Conservation (phyloP, 352 stramenopile species). For the Globisporangium alternatum region DNA sequence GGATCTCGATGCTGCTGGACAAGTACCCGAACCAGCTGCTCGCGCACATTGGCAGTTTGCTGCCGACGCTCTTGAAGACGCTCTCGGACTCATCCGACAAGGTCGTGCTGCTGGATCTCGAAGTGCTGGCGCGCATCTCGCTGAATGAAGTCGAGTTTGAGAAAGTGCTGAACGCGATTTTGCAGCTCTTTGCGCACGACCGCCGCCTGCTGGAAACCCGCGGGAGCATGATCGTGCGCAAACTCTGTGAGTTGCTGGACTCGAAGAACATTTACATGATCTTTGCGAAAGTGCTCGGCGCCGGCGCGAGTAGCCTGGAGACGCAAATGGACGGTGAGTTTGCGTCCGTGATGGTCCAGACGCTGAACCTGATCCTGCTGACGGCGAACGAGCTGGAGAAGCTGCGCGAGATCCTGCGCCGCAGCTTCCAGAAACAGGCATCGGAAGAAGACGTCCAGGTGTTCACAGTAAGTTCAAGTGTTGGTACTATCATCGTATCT, state of each 20-base stretch:
- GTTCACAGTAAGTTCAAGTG: conserved; percentile 48
- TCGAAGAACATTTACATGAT: conserved; percentile 98
- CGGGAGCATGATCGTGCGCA: conserved; percentile 97
- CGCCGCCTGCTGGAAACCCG: conserved; percentile 89
- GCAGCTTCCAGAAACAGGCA: conserved; percentile 69
- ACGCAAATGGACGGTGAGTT: conserved; percentile 91
- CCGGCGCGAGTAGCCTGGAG: conserved; percentile 39
- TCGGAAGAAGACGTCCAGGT: conserved; percentile 78
- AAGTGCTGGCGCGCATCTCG: conserved; percentile 95
- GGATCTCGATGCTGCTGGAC: conserved; percentile 99
- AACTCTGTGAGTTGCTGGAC: conserved; percentile 97
- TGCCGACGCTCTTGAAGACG: conserved; percentile 95
- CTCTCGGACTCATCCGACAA: conserved; percentile 95
- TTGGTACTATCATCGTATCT: not conserved
- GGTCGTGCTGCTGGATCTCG: conserved; percentile 95
- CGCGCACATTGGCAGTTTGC: conserved; percentile 88
- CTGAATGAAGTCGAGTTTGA: conserved; percentile 91
- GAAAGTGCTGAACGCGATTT: conserved; percentile 93
- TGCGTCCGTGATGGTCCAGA: conserved; percentile 98
- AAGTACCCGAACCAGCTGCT: conserved; percentile 94
- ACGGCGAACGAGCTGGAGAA: conserved; percentile 97
- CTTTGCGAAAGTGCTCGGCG: conserved; percentile 94
- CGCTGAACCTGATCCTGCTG: conserved; percentile 98
- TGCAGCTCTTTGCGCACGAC: conserved; percentile 93
- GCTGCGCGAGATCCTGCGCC: conserved; percentile 71